Base-by-base conservation (phyloP, 495 filamentous ascomycete species). In the Penicillium simplicissimum region DNA sequence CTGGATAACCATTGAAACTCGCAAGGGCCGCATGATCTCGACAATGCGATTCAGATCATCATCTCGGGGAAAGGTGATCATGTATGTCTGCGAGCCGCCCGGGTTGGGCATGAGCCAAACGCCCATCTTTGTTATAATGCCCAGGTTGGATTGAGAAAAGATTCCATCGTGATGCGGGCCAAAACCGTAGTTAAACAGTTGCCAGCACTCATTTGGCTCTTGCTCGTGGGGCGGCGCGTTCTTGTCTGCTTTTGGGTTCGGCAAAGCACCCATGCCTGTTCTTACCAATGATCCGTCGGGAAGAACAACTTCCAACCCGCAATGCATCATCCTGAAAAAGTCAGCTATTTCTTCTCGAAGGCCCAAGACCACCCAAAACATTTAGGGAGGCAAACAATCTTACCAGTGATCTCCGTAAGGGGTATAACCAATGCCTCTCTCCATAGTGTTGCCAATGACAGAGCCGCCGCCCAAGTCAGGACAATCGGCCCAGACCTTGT, bases 91-190 rank as follows among this genome's bases (percentile, higher is more conserved):
- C 52, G 61, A 57, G 8, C 62, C 65, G 0, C 76, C 75, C 34
- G 73, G 72, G 23, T 82, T 80, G 6, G 81, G 83, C 83, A 86
- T 84, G 48, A 84, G 66, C 62, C 76, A 76, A 35, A 87, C 76
- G 19, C 84, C 84, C 81, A 87, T 84, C 67, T 87, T 85, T 1
- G 76, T 81, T 13, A 87, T 82, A 45, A 87, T 85, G 40, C 84
- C 85, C 54, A 82, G 76, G 63, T 82, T 84, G 56, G 74, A 79
- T 62, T 87, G 85, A 1, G 79, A 79, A 70, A 87, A 87, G 47
- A 87, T 5, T 17, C 60, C 60, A 45, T 55, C 58, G 23, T 25
- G 31, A 23, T 9, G 8, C 8, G 60, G 60, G 1, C 60, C 60
- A 63, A 63, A 63, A 0, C 60, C 60, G 37, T 52, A 53, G 17